These are phyloP conservation scores for Pythium aquatile DNA, from an alignment of 352 stramenopile genomes.

Conservation along the genomic window DNA sequence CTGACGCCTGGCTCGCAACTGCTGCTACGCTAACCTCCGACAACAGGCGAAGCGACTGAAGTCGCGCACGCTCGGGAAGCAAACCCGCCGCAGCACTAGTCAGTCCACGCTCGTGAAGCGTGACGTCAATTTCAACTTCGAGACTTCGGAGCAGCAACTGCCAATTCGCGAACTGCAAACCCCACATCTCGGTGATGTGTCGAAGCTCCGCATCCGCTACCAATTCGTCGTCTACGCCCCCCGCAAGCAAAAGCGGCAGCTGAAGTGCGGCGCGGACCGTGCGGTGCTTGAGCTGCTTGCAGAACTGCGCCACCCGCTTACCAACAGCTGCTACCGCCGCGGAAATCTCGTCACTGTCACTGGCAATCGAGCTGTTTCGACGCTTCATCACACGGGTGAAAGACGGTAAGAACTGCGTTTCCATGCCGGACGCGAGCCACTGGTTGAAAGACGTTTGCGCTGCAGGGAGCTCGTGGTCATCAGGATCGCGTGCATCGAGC, in stretches of 20 bases:
- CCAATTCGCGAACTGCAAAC: slow-evolving; percentile 45
- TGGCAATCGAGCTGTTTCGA: neutral
- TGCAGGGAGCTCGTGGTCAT: neutral
- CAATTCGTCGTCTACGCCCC: slow-evolving; percentile 40
- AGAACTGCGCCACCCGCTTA: slow-evolving; percentile 55
- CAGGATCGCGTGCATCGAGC: slow-evolving; percentile 3
- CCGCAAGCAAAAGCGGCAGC: slow-evolving; percentile 51
- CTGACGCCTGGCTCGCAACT: neutral
- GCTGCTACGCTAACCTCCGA: slow-evolving; percentile 43
- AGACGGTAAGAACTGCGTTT: slow-evolving; percentile 4
- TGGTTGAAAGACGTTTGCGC: neutral
- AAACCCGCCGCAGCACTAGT: slow-evolving; percentile 14
- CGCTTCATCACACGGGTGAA: slow-evolving; percentile 17
- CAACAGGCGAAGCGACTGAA: slow-evolving; percentile 62
- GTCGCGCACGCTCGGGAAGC: slow-evolving; percentile 39
- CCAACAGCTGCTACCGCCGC: slow-evolving; percentile 34
- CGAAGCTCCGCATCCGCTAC: slow-evolving; percentile 54
- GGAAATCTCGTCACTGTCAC: neutral
- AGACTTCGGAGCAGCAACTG: slow-evolving; percentile 58
- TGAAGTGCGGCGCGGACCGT: slow-evolving; percentile 43
- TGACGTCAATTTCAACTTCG: slow-evolving; percentile 57
- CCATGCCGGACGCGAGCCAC: neutral
- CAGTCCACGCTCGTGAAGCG: slow-evolving; percentile 40
- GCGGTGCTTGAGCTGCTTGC: slow-evolving; percentile 46
- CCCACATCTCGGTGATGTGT: slow-evolving; percentile 40